These are phyloP conservation scores for Paramecium primaurelia DNA, from an alignment of 73 alveolate species.

Conservation along the genomic window DNA sequence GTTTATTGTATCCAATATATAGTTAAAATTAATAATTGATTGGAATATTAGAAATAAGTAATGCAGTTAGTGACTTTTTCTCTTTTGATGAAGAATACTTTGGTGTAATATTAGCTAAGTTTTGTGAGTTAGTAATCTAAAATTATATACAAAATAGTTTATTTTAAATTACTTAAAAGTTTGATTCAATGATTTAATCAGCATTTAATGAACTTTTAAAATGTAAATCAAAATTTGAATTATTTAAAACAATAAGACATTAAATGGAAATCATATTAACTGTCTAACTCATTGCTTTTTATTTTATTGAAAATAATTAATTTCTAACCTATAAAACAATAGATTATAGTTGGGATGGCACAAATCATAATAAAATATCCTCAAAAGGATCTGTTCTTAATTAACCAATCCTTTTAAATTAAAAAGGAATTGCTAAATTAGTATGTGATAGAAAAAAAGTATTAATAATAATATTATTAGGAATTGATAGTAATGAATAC, in stretches of 20 bases:
- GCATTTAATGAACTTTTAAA: not conserved
- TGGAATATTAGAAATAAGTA: conserved; percentile 9
- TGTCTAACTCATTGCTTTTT: not conserved
- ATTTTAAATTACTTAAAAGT: not conserved
- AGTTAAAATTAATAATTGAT: not conserved
- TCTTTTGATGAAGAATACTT: conserved; percentile 46
- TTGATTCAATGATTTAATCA: not conserved
- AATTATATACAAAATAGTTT: not conserved
- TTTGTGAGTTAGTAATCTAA: not conserved
- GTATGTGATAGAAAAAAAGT: not conserved
- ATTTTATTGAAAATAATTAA: not conserved
- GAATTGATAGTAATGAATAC: conserved; percentile 2
- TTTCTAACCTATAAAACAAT: not conserved
- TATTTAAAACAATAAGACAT: not conserved
- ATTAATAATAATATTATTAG: not conserved
- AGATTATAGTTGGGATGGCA: not conserved
- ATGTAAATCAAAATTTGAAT: not conserved
- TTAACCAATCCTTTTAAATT: not conserved
- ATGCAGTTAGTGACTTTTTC: not conserved
- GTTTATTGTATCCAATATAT: not conserved
- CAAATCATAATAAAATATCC: not conserved
- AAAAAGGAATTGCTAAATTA: not conserved
- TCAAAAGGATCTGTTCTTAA: not conserved
- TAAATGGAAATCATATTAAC: not conserved
- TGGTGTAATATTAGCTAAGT: conserved; percentile 15